Conservation (phyloP, 176 grass and related monocot genomes). For the Hsuehochloa calcarea region DNA sequence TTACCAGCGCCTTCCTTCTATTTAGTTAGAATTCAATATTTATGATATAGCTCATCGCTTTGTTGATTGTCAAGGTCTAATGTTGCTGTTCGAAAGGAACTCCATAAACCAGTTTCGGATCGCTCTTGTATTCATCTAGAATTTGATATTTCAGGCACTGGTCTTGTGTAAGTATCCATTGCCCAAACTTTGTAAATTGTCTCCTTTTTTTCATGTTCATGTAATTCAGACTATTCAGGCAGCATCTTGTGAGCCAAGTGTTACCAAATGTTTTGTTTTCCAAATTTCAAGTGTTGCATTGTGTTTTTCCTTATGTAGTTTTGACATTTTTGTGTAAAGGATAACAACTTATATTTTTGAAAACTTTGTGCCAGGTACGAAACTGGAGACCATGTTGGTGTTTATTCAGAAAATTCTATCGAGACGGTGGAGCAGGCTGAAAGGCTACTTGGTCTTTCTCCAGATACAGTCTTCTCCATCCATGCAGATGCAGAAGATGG, state of each 20-base stretch:
- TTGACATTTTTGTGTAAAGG: neutral
- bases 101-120: conserved; percentile 77
- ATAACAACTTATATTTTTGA: neutral
- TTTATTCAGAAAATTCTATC: conserved; percentile 70
- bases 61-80: conserved; percentile 53
- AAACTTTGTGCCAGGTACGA: conserved; percentile 62
- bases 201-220: neutral
- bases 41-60: conserved; percentile 13
- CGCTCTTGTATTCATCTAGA: conserved; percentile 93
- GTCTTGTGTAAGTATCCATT: conserved; percentile 55
- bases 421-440: conserved; percentile 69
- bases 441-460: conserved; percentile 56
- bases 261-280: neutral
- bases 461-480: conserved; percentile 74
- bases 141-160: conserved; percentile 77
- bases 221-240: neutral
- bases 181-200: neutral
- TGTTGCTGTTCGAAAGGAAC: conserved; percentile 82
- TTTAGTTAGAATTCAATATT: conserved; percentile 23
- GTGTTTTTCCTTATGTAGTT: neutral
- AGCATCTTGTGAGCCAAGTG: neutral
- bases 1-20: neutral
- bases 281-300: neutral
- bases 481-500: conserved; percentile 80
- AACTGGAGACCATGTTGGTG: conserved; percentile 92